Base-by-base conservation (phyloP, 352 stramenopile species). In the Phytophthora agathidicida region DNA sequence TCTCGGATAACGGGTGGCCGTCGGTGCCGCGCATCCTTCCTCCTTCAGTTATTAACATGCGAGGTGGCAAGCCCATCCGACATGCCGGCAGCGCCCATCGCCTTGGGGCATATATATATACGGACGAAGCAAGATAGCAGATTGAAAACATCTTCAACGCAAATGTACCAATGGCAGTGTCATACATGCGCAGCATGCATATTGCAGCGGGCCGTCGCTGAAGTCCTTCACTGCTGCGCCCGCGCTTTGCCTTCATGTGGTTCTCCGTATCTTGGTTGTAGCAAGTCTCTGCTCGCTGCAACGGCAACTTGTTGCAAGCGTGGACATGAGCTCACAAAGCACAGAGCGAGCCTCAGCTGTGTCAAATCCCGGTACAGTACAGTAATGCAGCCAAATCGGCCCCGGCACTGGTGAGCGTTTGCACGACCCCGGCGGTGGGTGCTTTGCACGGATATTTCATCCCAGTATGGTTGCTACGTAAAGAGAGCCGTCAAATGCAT, bases 291-390 rank as follows among this genome's bases (percentile, higher is more conserved):
- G 56, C 20, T 46, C n/a, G 56, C 20, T 46, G 42, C 27, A 70
- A 65, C 36, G 27, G 43, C 42, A 62, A 62, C 33, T 55, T 62
- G 53, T 62, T 62, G 54, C 39, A 70, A 70, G 39, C 46, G 65
- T 53, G 47, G 60, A 70, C 60, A 70, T 56, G 60, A 57, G 43
- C 38, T 56, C 20, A 37, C 59, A 48, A 32, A n/a, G 43, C n/a
- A n/a, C n/a, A n/a, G n/a, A n/a, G n/a, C n/a, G n/a, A n/a, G n/a
- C n/a, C n/a, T n/a, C n/a, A n/a, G n/a, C n/a, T n/a, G n/a, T n/a
- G n/a, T n/a, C n/a, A n/a, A n/a, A n/a, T n/a, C n/a, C n/a, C n/a
- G n/a, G n/a, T n/a, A n/a, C n/a, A n/a, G n/a, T n/a, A n/a, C n/a
- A n/a, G n/a, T n/a, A n/a, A n/a, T n/a, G n/a, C n/a, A 36, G 33